These are phyloP conservation scores for Globisporangium middletonii DNA, from an alignment of 352 stramenopile genomes.

Conservation along the genomic window DNA sequence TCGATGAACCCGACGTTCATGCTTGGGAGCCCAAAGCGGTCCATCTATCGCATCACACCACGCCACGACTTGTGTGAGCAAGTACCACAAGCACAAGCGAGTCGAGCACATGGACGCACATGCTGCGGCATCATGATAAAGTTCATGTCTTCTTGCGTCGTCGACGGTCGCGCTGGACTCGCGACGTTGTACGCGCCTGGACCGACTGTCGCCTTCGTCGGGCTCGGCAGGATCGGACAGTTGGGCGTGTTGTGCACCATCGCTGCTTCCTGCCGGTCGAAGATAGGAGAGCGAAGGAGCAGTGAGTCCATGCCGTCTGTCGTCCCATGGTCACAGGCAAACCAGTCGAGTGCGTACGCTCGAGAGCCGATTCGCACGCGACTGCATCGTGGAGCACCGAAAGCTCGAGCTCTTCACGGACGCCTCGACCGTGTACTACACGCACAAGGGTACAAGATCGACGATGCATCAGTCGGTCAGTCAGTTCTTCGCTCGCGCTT, in stretches of 20 bases:
- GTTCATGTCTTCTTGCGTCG: slow-evolving; percentile 38
- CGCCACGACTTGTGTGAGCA: background rate
- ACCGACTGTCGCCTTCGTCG: slow-evolving; percentile 43
- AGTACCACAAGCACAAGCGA: background rate
- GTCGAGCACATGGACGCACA: slow-evolving; percentile 20
- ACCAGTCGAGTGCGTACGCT: slow-evolving; percentile 22
- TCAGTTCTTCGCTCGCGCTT: background rate
- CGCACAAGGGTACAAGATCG: background rate
- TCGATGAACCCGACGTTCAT: slow-evolving; percentile 50
- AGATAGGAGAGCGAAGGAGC: background rate
- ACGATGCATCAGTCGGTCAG: background rate
- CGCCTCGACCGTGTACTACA: slow-evolving; percentile 52
- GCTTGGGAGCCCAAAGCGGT: slow-evolving; percentile 50
- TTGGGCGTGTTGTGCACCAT: slow-evolving; percentile 76
- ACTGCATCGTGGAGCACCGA: slow-evolving; percentile 59
- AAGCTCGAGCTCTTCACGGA: slow-evolving; percentile 63
- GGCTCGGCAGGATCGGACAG: slow-evolving; percentile 48
- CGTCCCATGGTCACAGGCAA: background rate
- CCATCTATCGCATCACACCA: slow-evolving; percentile 21
- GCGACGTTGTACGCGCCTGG: slow-evolving; percentile 42
- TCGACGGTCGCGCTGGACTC: slow-evolving; percentile 8
- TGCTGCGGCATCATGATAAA: slow-evolving; percentile 72
- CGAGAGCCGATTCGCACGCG: slow-evolving; percentile 39
- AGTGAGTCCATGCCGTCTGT: background rate
- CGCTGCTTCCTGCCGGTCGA: slow-evolving; percentile 31